Percentiles rank a stretch among this genome's conserved stretches.
phyloP scores from a whole-genome alignment of 2,329 filamentous ascomycete genomes.

The Teratosphaeria viscida region DNA sequence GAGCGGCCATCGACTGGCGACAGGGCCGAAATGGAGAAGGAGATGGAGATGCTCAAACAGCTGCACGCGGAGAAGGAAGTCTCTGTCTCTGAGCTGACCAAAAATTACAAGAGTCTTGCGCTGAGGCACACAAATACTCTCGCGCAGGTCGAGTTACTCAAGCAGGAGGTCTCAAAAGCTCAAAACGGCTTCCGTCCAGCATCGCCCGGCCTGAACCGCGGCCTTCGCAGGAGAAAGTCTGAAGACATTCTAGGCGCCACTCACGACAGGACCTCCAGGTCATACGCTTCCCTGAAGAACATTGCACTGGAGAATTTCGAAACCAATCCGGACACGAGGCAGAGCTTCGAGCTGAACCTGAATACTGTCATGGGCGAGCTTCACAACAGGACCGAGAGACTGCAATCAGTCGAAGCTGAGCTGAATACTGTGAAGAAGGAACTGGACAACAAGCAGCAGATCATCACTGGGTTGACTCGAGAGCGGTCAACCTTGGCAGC shows the following conservation, averaged over 20 bases:
- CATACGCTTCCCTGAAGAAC: constrained; percentile 79
- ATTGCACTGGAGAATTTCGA: constrained; percentile 83
- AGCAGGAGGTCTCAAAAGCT: constrained; percentile 70
- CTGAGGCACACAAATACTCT: constrained; percentile 71
- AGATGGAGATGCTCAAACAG: constrained; percentile 60
- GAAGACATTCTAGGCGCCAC: constrained; percentile 19
- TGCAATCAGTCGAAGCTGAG: constrained; percentile 80
- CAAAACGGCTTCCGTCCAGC: constrained; percentile 8
- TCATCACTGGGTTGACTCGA: constrained; percentile 86
- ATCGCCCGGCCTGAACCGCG: constrained; percentile 17
- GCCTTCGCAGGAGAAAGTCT: constrained; percentile 51
- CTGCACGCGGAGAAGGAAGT: constrained; percentile 68
- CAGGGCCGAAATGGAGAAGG: constrained; percentile 40
- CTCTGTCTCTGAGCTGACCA: constrained; percentile 59
- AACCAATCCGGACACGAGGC: constrained; percentile 68
- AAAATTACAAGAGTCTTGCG: constrained; percentile 75
- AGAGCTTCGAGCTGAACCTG: constrained; percentile 85
- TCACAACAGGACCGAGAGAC: constrained; percentile 73
- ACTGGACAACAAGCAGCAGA: constrained; percentile 92
- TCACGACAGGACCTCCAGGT: constrained; percentile 83
- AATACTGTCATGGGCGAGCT: constrained; percentile 90
- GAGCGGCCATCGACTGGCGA: not conserved
- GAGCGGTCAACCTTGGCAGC: constrained; percentile 83
- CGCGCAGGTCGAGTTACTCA: constrained; percentile 81
- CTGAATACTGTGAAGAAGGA: constrained; percentile 78